A percentile compares a stretch with the other conserved stretches of the same genome.
Evolutionary conservation across 1,284 basidiomycete genomes (phyloP).

Genomic region (Cryptococcus neoformans): DNA sequence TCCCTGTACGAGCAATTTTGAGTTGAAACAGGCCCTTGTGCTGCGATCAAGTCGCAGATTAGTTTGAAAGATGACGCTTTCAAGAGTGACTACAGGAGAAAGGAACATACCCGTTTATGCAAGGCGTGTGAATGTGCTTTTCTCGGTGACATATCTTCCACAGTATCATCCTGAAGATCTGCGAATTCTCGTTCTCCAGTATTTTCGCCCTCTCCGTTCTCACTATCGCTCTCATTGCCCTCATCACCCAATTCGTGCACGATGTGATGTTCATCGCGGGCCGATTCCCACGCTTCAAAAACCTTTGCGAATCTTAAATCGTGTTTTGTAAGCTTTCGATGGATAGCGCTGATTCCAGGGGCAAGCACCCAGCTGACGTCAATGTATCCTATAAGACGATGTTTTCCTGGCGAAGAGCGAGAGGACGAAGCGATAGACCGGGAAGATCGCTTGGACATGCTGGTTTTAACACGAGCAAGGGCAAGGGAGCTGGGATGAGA

Average conservation of each 20-base stretch:
- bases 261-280: slow-evolving; percentile 19
- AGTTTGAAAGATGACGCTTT: not conserved
- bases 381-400: slow-evolving; percentile 28
- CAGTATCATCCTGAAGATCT: not conserved
- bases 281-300: slow-evolving; percentile 46
- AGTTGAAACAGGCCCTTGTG: slow-evolving; percentile 48
- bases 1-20: slow-evolving; percentile 44
- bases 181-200: slow-evolving; percentile 9
- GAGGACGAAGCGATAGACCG: not conserved
- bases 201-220: slow-evolving; percentile 7
- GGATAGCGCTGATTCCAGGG: slow-evolving; percentile 39
- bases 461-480: not conserved
- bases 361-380: slow-evolving; percentile 31
- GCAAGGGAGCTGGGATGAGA: not conserved
- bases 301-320: slow-evolving; percentile 40
- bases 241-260: slow-evolving; percentile 4
- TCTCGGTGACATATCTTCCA: slow-evolving; percentile 16
- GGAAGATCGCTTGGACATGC: slow-evolving; percentile 4
- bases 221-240: slow-evolving; percentile 8
- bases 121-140: slow-evolving; percentile 40
- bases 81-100: not conserved
- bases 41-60: slow-evolving; percentile 11
- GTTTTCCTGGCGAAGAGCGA: not conserved
- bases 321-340: slow-evolving; percentile 37
- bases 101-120: slow-evolving; percentile 28